phyloP scores from a whole-genome alignment of 768 basidiomycete species.

The Russula griseocarnosa region DNA sequence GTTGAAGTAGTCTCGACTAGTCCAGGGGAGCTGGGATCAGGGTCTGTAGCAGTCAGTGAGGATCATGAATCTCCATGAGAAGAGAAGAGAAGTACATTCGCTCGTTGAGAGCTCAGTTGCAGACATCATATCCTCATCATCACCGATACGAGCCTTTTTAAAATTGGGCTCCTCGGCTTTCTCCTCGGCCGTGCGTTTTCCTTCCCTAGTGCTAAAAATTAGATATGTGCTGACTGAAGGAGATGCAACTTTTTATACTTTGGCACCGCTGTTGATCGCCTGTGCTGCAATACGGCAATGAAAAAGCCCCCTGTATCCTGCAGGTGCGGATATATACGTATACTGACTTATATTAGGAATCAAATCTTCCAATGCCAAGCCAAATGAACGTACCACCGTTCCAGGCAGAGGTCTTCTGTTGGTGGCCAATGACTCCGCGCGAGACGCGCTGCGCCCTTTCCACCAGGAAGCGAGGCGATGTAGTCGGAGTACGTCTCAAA shows the following conservation, averaged over 20 bases:
- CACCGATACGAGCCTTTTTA: slow-evolving; percentile 48
- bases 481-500: slow-evolving; percentile 62
- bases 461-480: slow-evolving; percentile 46
- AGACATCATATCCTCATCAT: slow-evolving; percentile 31
- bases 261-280: slow-evolving; percentile 25
- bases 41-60: neutral
- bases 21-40: neutral
- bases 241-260: slow-evolving; percentile 4
- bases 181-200: slow-evolving; percentile 51
- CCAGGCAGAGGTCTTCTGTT: slow-evolving; percentile 53
- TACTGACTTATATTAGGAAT: slow-evolving; percentile 40
- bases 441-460: slow-evolving; percentile 57
- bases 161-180: slow-evolving; percentile 44
- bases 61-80: neutral
- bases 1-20: slow-evolving; percentile 11
- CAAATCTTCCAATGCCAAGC: neutral
- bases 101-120: slow-evolving; percentile 6
- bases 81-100: slow-evolving; percentile 2
- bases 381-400: slow-evolving; percentile 57
- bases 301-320: slow-evolving; percentile 99
- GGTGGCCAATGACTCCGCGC: slow-evolving; percentile 77
- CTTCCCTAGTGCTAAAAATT: slow-evolving; percentile 34
- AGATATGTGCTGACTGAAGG: neutral
- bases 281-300: slow-evolving; percentile 79
- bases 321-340: slow-evolving; percentile 90